Percentiles rank a stretch among this genome's conserved stretches.
These are phyloP conservation scores for Brassica incana DNA, from an alignment of 345 rosid species.

Conservation along the genomic window DNA sequence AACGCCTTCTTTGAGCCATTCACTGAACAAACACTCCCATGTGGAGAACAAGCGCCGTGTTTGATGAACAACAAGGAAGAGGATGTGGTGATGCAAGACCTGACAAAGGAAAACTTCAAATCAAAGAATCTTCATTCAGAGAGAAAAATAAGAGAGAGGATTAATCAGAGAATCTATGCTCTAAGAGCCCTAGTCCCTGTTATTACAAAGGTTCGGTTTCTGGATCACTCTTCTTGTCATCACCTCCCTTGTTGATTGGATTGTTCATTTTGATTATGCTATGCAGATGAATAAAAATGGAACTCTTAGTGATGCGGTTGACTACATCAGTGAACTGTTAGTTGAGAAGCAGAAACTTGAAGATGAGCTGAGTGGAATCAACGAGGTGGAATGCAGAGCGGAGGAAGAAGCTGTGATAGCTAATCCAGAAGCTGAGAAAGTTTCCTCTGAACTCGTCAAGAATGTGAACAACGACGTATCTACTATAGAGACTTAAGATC, in stretches of 20 bases:
- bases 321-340: slow-evolving; percentile 61
- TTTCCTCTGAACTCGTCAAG: slow-evolving; percentile 13
- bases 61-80: slow-evolving; percentile 23
- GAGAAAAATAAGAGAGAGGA: slow-evolving; percentile 70
- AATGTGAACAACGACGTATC: slow-evolving; percentile 25
- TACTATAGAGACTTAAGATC: background rate
- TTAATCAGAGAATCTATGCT: slow-evolving; percentile 54
- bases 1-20: slow-evolving; percentile 35
- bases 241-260: background rate
- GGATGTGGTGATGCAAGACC: background rate
- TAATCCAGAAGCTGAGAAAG: slow-evolving; percentile 23
- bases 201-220: slow-evolving; percentile 64
- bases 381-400: slow-evolving; percentile 41
- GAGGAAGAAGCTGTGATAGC: slow-evolving; percentile 20
- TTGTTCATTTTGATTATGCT: slow-evolving; percentile 1
- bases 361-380: slow-evolving; percentile 58
- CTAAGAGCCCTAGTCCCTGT: slow-evolving; percentile 73
- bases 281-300: slow-evolving; percentile 73
- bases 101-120: slow-evolving; percentile 39
- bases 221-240: background rate
- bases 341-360: slow-evolving; percentile 51
- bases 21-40: slow-evolving; percentile 19
- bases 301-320: slow-evolving; percentile 72
- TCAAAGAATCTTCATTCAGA: slow-evolving; percentile 83
- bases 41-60: background rate